Base-by-base conservation (phyloP, 345 rosid species). In the Dovyalis caffra region DNA sequence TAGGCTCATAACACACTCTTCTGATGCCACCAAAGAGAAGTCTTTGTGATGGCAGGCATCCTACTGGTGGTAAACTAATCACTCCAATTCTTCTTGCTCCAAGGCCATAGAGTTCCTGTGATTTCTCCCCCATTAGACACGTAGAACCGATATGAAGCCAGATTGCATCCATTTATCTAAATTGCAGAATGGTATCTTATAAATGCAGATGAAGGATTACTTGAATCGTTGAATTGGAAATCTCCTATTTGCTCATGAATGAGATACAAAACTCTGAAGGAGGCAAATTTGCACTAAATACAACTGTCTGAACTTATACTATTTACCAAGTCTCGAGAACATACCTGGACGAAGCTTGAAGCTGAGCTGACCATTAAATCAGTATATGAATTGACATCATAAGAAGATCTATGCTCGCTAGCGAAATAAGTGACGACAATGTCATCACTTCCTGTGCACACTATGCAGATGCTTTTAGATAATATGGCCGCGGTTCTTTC, bases 31-130 rank as follows among this genome's bases (percentile, higher is more conserved):
- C 97, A 7, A 73, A 80, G 2, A 87, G 14, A 3, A 95, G 90
- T 84, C 97, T 86, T 29, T 90, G 97, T 8, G 91, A 80, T 40
- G 98, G 95, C 47, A 88, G 64, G 63, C 97, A 90, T 18, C 98
- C 97, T 16, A 91, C 68, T 40, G 92, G 90, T 10, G 95, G 91
- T 77, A 83, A 56, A 66, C 91, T 62, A 8, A 88, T 8, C 1
- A 88, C 79, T 58, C 78, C 91, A 21, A 90, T 40, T 63, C 86
- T 87, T 76, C 92, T 85, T 15, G 90, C 93, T 75, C 97, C 97
- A 0, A 84, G 9, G 63, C 72, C 80, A 62, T 85, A 76, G 0
- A 91, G 82, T 37, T 85, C 91, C 94, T 91, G 79, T n/a, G n/a
- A n/a, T n/a, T n/a, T n/a, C n/a, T n/a, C n/a, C n/a, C n/a, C n/a